Base-by-base conservation (phyloP, 139 green algal species). In the Tetradesmus lagerheimii region DNA sequence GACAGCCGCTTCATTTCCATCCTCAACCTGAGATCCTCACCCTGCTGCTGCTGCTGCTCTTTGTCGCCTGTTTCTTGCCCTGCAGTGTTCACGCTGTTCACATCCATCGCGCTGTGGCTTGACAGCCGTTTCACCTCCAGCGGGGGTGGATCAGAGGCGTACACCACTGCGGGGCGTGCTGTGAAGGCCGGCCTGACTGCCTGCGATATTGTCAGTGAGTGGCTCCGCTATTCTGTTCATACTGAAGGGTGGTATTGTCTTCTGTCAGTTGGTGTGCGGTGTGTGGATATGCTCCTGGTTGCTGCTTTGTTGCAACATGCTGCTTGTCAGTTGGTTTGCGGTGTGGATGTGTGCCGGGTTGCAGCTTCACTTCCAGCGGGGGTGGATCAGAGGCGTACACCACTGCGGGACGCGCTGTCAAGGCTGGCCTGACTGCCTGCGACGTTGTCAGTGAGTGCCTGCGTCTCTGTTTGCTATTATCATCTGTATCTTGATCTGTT, bases 121-220 rank as follows among this genome's bases (percentile, higher is more conserved):
- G 89, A 94, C 75, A n/a, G 87, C 29, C 35, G 50, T 11, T 92
- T 92, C 86, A 86, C 71, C 27, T 62, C 62, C 53, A 83, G 62
- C 29, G 83, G 74, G 6, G 50, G 74, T 43, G 83, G 85, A 12
- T 92, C 86, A 74, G 92, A 94, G 88, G 85, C 67, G 35, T 90
- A 64, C 87, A 86, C 76, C 47, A 90, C 87, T 31, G 87, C 87
- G 50, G 87, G 87, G 27, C 94, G 94, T 80, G 94, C 90, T 66
- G 93, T 97, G 77, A 96, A 96, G 71, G 93, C 93, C 15, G 95
- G 95, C 29, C 91, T 97, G 25, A 96, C 93, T 20, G 95, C 94
- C 27, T 95, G 93, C 78, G 95, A 97, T 79, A 95, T 97, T 53
- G 95, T 97, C 25, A 94, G 85, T 89, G 67, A 89, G 84, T 89